These are phyloP conservation scores for Chalciporus piperatus DNA, from an alignment of 768 basidiomycete species.

Conservation along the genomic window DNA sequence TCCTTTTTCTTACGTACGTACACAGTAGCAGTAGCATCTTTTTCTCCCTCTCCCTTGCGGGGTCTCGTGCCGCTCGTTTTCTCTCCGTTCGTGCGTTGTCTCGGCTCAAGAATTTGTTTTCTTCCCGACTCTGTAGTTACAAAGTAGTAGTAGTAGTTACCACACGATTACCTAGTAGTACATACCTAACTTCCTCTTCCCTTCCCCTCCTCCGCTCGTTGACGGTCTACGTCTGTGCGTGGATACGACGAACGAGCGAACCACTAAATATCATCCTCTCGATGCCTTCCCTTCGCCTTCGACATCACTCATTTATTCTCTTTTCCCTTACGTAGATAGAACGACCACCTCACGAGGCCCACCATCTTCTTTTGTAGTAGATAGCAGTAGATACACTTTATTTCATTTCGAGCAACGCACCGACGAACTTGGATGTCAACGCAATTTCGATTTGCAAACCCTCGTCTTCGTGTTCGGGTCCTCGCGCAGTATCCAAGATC, in stretches of 20 bases:
- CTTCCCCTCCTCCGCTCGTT: no score
- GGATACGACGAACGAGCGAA: no score
- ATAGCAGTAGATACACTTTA: conserved; percentile 36
- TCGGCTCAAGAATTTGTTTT: conserved; percentile 6
- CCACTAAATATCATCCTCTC: background rate
- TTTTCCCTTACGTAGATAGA: background rate
- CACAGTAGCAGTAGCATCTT: conserved; percentile 29
- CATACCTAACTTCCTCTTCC: conserved; percentile 10
- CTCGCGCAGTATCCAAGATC: no score
- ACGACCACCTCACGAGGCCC: background rate
- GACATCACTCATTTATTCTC: background rate
- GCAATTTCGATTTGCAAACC: no score
- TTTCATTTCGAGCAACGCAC: conserved; percentile 21
- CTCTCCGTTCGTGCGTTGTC: conserved; percentile 22
- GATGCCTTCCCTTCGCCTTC: background rate
- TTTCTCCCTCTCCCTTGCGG: conserved; percentile 2
- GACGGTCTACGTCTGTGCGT: no score
- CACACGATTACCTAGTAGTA: conserved; percentile 30
- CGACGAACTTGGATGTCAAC: conserved; percentile 17
- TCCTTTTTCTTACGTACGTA: conserved; percentile 3
- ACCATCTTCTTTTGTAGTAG: conserved; percentile 30
- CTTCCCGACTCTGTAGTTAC: conserved; percentile 27
- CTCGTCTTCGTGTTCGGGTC: no score
- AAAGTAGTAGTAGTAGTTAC: conserved; percentile 26
- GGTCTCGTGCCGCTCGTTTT: background rate